Conservation (phyloP, 179 eudicot genomes). For the Sideroxylon spinosum region DNA sequence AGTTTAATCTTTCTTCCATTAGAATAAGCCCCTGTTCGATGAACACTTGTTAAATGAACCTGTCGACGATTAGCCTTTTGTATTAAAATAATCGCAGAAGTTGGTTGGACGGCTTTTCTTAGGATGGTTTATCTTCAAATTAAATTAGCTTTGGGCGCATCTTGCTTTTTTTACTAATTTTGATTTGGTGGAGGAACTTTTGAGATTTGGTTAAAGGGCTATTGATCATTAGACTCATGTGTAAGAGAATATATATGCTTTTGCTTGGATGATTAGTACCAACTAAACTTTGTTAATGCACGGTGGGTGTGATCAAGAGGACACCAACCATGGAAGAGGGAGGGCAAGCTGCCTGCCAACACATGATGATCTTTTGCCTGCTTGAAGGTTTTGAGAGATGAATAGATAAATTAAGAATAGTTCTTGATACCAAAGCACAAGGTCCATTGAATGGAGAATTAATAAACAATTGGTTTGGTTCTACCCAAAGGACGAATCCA, state of each 20-base stretch:
- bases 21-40: not conserved
- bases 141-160: conserved; percentile 13
- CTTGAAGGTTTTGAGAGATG: no score
- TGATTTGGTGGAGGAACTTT: conserved; percentile 2
- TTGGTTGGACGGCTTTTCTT: conserved; percentile 13
- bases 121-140: conserved; percentile 14
- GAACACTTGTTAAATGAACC: conserved; percentile 1
- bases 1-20: conserved; percentile 12
- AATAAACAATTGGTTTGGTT: no score
- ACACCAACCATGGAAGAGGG: not conserved
- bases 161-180: not conserved
- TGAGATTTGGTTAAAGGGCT: conserved; percentile 16
- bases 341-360: no score
- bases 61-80: conserved; percentile 6
- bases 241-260: conserved; percentile 8
- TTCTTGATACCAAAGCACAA: no score
- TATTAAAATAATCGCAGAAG: not conserved
- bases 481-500: no score
- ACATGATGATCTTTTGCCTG: no score
- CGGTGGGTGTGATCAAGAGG: conserved; percentile 16
- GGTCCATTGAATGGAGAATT: no score
- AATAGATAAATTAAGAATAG: not conserved
- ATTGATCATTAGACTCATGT: conserved; percentile 22
- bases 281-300: not conserved
- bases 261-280: conserved; percentile 16